Evolutionary conservation across 2,329 filamentous ascomycete genomes (phyloP).

Genomic region (Colletotrichum lini): DNA sequence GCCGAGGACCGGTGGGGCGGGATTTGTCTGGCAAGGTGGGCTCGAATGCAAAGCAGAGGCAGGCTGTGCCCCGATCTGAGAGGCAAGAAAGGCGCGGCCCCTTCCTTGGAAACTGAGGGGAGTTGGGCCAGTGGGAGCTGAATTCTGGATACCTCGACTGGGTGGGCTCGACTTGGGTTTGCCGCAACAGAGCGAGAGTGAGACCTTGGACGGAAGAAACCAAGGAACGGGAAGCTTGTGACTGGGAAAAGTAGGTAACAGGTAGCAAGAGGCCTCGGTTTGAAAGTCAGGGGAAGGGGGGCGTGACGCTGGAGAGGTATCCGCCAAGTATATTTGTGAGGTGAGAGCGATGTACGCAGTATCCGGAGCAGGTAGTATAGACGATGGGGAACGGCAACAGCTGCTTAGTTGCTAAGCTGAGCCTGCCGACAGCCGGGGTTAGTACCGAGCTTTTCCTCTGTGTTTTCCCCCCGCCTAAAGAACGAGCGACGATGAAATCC

Average conservation of each 20-base stretch:
- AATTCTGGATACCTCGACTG: conserved; percentile 2
- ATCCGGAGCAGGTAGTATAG: neutral
- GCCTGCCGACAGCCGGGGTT: conserved; percentile 37
- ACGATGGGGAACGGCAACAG: conserved; percentile 13
- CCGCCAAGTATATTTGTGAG: conserved; percentile 3
- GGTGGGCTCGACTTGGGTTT: conserved; percentile 8
- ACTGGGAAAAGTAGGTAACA: conserved; percentile 30
- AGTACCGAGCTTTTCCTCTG: conserved; percentile 19
- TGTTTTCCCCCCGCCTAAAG: conserved; percentile 6
- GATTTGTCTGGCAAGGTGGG: conserved; percentile 33
- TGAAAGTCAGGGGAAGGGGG: conserved; percentile 15
- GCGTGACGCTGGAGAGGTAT: conserved; percentile 31
- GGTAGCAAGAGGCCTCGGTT: conserved; percentile 32
- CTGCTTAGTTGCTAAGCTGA: conserved; percentile 1
- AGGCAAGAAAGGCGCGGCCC: conserved; percentile 20
- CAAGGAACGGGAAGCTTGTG: conserved; percentile 40
- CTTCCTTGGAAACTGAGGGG: conserved; percentile 16
- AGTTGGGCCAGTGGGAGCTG: conserved; percentile 5
- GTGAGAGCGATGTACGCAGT: conserved; percentile 2
- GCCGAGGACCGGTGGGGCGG: conserved; percentile 36
- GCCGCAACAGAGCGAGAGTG: conserved; percentile 15
- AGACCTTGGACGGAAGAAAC: conserved; percentile 34
- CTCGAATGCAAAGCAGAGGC: conserved; percentile 32
- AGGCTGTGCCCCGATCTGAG: conserved; percentile 35
- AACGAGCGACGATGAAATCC: conserved; percentile 18